A percentile compares a stretch with the other conserved stretches of the same genome.
Conservation (phyloP, 2,329 filamentous ascomycete genomes). For the Dactylellina cionopaga region DNA sequence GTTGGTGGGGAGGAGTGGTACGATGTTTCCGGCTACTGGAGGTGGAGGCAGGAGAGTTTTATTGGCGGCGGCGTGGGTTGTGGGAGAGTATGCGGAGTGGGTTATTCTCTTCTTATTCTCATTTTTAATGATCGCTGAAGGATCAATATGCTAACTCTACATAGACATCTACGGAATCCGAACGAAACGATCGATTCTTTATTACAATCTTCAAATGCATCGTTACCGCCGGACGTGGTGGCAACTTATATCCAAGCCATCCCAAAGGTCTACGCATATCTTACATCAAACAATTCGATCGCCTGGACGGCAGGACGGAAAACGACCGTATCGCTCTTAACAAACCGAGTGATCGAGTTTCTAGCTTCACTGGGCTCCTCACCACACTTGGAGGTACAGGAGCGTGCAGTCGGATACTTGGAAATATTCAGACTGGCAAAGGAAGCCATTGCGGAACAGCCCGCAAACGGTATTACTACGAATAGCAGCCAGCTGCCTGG, state of each 20-base stretch:
- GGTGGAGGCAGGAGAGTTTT: slow-evolving; percentile 72
- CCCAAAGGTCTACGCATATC: slow-evolving; percentile 81
- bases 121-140: background rate
- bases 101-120: background rate
- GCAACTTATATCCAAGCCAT: slow-evolving; percentile 83
- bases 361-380: slow-evolving; percentile 82
- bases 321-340: slow-evolving; percentile 77
- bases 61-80: slow-evolving; percentile 81
- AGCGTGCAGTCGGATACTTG: slow-evolving; percentile 89
- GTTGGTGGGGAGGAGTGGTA: slow-evolving; percentile 68
- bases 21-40: slow-evolving; percentile 65
- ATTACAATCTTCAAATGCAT: slow-evolving; percentile 72
- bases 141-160: background rate
- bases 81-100: slow-evolving; percentile 80
- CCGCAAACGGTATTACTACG: slow-evolving; percentile 62
- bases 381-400: slow-evolving; percentile 91
- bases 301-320: slow-evolving; percentile 79
- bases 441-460: slow-evolving; percentile 78
- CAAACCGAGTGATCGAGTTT: slow-evolving; percentile 82
- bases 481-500: background rate
- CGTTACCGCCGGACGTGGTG: slow-evolving; percentile 73
- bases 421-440: slow-evolving; percentile 87
- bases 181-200: slow-evolving; percentile 78
- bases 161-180: slow-evolving; percentile 69
- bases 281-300: slow-evolving; percentile 72